These are phyloP conservation scores for Knoxia roxburghii DNA, from an alignment of 257 asterid species.

Conservation along the genomic window DNA sequence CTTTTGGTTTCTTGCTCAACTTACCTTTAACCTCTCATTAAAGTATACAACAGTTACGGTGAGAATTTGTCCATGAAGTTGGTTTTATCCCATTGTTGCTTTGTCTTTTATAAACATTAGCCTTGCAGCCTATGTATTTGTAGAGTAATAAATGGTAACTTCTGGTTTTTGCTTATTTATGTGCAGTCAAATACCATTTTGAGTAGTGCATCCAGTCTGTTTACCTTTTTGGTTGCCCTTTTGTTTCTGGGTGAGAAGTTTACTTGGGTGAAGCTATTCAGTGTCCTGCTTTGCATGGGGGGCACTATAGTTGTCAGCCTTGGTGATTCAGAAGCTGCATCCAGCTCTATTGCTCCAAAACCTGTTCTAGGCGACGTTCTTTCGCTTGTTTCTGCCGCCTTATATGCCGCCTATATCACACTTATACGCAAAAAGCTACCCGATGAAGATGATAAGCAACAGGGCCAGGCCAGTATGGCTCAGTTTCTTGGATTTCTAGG, in stretches of 20 bases:
- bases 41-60: conserved; percentile 96
- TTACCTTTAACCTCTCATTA: conserved; percentile 84
- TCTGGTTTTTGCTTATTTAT: conserved; percentile 22
- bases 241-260: conserved; percentile 81
- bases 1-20: conserved; percentile 90
- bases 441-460: conserved; percentile 62
- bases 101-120: background rate
- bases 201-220: conserved; percentile 91
- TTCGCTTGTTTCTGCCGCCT: conserved; percentile 67
- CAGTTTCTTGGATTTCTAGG: conserved; percentile 94
- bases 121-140: background rate
- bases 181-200: conserved; percentile 84
- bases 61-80: conserved; percentile 24
- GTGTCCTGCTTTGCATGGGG: conserved; percentile 95
- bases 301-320: conserved; percentile 84
- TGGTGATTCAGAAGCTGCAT: conserved; percentile 61
- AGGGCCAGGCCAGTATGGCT: conserved; percentile 76
- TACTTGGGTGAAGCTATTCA: conserved; percentile 74
- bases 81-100: conserved; percentile 6
- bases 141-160: conserved; percentile 14
- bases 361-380: conserved; percentile 73
- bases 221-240: conserved; percentile 86
- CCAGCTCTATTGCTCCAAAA: conserved; percentile 47
- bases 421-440: conserved; percentile 79
- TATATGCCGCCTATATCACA: conserved; percentile 79